A percentile compares a stretch with the other conserved stretches of the same genome.
These are phyloP conservation scores for Cryphonectria naterciae DNA, from an alignment of 2,329 filamentous ascomycete genomes.

Conservation along the genomic window DNA sequence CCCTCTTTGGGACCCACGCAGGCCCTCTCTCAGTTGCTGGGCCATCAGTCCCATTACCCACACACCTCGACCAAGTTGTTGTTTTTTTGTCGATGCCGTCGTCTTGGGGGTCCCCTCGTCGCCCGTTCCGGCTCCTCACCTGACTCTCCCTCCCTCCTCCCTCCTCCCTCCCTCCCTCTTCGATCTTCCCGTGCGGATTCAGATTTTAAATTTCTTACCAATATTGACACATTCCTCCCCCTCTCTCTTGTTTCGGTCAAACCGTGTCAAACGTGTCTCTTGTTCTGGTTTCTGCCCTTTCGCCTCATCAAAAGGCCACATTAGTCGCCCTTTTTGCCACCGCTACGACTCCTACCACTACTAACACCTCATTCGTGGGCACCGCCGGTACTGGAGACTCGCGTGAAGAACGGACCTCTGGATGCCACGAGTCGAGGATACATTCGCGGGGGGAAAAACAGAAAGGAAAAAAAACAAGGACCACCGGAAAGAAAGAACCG, in stretches of 20 bases:
- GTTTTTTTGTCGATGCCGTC: constrained; percentile 7
- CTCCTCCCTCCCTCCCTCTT: background rate
- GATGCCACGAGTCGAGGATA: background rate
- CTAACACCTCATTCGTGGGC: constrained; percentile 5
- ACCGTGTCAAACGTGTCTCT: background rate
- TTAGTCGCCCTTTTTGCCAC: constrained; percentile 20
- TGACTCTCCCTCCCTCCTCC: background rate
- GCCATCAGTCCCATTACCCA: constrained; percentile 27
- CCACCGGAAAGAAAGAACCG: background rate
- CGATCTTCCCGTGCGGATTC: background rate
- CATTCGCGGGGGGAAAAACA: background rate
- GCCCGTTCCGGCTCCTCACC: background rate
- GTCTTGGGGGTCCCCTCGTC: background rate
- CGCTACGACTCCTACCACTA: background rate
- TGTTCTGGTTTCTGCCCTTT: constrained; percentile 6
- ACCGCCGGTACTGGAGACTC: background rate
- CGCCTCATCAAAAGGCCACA: constrained; percentile 5
- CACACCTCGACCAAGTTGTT: constrained; percentile 11
- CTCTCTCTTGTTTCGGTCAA: background rate
- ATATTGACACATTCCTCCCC: constrained; percentile 1
- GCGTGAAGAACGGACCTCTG: background rate
- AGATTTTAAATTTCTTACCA: background rate
- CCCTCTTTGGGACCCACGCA: background rate
- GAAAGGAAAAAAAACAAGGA: background rate
- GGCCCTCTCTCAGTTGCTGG: constrained; percentile 33